Conservation (phyloP, 768 basidiomycete species). For the Agaricus subrufescens region DNA sequence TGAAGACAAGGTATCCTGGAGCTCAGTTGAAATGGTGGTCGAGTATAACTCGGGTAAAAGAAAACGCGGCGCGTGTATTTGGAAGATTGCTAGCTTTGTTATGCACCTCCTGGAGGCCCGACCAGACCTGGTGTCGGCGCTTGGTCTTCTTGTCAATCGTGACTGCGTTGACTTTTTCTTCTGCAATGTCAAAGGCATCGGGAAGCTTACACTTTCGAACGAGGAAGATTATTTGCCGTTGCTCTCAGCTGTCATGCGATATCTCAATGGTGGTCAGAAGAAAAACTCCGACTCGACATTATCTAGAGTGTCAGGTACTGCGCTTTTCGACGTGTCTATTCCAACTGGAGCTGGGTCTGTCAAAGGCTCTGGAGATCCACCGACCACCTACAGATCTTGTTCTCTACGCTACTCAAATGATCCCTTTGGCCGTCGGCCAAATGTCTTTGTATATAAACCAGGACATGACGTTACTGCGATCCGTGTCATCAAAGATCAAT, state of each 20-base stretch:
- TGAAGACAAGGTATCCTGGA: not conserved
- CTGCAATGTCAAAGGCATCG: not conserved
- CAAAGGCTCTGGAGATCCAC: too few species aligned
- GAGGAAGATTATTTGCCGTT: not conserved
- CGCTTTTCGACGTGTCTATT: not conserved
- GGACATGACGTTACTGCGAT: not conserved
- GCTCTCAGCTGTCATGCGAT: not conserved
- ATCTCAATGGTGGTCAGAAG: not conserved
- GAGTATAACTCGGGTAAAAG: not conserved
- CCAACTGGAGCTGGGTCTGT: not conserved
- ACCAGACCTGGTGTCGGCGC: not conserved
- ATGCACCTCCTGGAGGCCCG: not conserved
- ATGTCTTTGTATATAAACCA: not conserved
- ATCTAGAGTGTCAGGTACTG: not conserved
- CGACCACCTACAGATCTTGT: not conserved
- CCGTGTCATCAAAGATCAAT: not conserved
- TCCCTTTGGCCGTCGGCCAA: not conserved
- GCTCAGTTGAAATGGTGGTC: not conserved
- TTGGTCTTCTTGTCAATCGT: not conserved
- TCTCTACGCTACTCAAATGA: not conserved
- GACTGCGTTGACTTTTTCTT: not conserved
- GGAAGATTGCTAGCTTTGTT: not conserved
- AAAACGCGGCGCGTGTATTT: not conserved
- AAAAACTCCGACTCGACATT: not conserved
- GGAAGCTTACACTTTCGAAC: not conserved